Evolutionary conservation across 352 stramenopile species (phyloP).

Genomic region (Globisporangium apiculatum): DNA sequence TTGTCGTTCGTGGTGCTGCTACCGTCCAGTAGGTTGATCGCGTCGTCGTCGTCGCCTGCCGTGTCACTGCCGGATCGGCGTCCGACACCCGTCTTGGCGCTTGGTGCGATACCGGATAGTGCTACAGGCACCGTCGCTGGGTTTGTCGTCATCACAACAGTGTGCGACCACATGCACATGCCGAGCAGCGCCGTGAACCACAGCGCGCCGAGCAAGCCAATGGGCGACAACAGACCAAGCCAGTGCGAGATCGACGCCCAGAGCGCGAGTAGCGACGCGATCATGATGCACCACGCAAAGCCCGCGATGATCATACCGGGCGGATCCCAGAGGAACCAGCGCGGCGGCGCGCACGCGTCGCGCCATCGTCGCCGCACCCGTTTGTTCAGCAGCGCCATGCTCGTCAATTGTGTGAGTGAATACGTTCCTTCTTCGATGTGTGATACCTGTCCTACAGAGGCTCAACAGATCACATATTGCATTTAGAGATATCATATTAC

Average conservation of each 20-base stretch:
- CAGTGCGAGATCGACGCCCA: constrained; percentile 46
- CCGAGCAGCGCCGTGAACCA: constrained; percentile 48
- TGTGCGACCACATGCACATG: constrained; percentile 72
- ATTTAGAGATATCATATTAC: too few relatives aligned
- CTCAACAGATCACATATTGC: too few relatives aligned
- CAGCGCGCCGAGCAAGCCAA: constrained; percentile 30
- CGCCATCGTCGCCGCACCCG: background rate
- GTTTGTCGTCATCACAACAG: constrained; percentile 69
- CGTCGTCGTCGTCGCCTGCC: background rate
- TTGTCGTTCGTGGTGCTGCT: too few relatives aligned
- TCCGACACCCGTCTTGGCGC: background rate
- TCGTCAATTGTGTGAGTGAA: background rate
- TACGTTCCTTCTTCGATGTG: too few relatives aligned
- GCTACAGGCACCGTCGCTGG: constrained; percentile 58
- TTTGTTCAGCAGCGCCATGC: background rate
- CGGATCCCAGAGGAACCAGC: constrained; percentile 62
- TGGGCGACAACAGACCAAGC: constrained; percentile 45
- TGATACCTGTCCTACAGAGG: too few relatives aligned
- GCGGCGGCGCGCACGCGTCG: constrained; percentile 2
- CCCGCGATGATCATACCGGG: constrained; percentile 51
- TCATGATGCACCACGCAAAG: constrained; percentile 53
- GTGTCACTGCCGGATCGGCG: too few relatives aligned
- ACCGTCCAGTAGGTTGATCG: too few relatives aligned
- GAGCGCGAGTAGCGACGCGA: constrained; percentile 30
- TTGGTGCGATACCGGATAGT: constrained; percentile 17